A percentile compares a stretch with the other conserved stretches of the same genome.
phyloP scores from a whole-genome alignment of 2,329 filamentous ascomycete genomes.

The Ceratocystis cacaofunesta region DNA sequence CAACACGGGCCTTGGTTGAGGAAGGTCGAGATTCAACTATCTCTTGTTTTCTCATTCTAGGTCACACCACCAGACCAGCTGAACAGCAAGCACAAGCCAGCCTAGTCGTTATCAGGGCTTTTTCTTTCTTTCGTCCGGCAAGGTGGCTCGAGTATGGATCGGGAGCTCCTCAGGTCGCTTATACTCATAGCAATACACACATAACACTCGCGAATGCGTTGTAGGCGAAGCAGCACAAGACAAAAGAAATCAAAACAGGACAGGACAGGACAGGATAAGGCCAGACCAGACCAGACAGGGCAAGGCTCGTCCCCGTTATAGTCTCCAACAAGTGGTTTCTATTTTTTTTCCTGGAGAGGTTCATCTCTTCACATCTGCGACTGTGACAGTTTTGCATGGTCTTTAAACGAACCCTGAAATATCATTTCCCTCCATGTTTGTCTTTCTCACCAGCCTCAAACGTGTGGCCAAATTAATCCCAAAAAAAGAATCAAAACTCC shows the following conservation, averaged over 20 bases:
- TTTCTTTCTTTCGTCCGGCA: background rate
- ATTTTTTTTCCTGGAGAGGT: background rate
- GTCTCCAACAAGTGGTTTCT: background rate
- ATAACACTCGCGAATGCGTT: no score
- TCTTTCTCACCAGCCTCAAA: background rate
- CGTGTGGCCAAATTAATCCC: background rate
- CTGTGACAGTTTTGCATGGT: slow-evolving; percentile 1
- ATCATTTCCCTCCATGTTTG: background rate
- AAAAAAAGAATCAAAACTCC: background rate
- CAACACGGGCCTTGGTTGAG: background rate
- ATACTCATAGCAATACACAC: no score
- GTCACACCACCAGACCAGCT: slow-evolving; percentile 2
- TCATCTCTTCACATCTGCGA: slow-evolving; percentile 3
- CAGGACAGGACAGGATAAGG: no score
- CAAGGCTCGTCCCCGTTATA: background rate
- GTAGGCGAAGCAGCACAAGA: no score
- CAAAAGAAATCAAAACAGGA: no score
- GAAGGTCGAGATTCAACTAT: background rate
- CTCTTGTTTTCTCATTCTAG: background rate
- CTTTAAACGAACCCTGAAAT: background rate
- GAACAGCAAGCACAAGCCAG: background rate
- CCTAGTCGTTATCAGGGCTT: no score
- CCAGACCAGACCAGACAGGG: no score
- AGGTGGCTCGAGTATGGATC: no score
- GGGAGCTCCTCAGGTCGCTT: no score